Evolutionary conservation across 208 protist species (phyloP), one percentile per base, ranked within the genome.

Genomic region (Leishmania gerbilli): DNA sequence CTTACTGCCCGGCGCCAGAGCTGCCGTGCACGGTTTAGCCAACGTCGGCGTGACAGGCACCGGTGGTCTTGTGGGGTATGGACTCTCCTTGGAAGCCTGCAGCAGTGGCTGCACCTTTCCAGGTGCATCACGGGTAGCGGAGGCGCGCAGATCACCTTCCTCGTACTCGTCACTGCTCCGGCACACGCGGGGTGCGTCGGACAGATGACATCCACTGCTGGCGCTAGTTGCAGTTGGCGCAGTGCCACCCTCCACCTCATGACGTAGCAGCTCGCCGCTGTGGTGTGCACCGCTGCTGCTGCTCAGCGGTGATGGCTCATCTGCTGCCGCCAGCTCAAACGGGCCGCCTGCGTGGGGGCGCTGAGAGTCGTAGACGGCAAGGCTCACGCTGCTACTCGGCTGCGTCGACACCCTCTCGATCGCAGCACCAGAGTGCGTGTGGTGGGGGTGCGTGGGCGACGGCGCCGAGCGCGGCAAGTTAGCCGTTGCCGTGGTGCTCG

Each of bases 61-160:
- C 56, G 58, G 27, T 51, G 74, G 31, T 68, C 0, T 47, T 67
- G 53, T 34, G 34, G 9, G 13, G 49, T 34, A 19, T 31, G 24
- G 21, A 21, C 19, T 45, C 17, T 40, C 72, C 17, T 17, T 13
- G n/a, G 31, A 21, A 21, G 17, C 8, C 21, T 47, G 72, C 40
- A 60, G 74, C 45, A 62, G 58, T 47, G 55, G 47, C 24, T n/a
- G 55, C 17, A 24, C 49, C 40, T 37, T 65, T 17, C 60, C 76
- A n/a, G 77, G 19, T 49, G 74, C 19, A 17, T 80, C 76, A 1
- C 47, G 60, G 19, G 81, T 27, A 62, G 78, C 64, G 3, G 76
- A 77, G 7, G 75, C 40, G 13, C 71, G 47, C 56, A 49, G 27
- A 47, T 80, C 65, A 27, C 34, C 45, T 17, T 68, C 34, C 45